These are phyloP conservation scores for Phytophthora syringae DNA, from an alignment of 352 stramenopile species.

Conservation along the genomic window DNA sequence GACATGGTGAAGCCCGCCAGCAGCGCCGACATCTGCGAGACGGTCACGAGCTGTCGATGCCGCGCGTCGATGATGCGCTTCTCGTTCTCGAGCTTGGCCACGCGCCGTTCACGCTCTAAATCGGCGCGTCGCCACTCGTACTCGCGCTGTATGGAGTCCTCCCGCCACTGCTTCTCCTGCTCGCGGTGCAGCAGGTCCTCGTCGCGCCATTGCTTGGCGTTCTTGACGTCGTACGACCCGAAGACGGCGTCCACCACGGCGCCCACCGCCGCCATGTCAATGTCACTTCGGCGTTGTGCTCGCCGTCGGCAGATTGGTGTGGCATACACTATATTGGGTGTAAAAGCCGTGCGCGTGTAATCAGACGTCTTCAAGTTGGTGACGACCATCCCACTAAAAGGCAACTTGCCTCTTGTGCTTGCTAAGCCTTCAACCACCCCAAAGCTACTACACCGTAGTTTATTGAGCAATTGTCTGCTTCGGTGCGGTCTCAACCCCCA, in stretches of 20 bases:
- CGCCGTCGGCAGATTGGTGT: too few species aligned
- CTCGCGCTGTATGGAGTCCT: constrained; percentile 74
- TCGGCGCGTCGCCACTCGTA: constrained; percentile 75
- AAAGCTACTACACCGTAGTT: too few species aligned
- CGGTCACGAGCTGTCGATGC: constrained; percentile 65
- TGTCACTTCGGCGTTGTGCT: too few species aligned
- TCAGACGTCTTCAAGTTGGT: constrained; percentile 41
- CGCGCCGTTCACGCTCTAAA: constrained; percentile 67
- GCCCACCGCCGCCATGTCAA: constrained; percentile 65
- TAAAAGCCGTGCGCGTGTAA: too few species aligned
- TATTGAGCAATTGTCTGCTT: too few species aligned
- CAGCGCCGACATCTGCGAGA: constrained; percentile 74
- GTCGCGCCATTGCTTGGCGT: constrained; percentile 82
- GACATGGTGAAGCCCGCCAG: constrained; percentile 77
- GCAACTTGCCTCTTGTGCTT: constrained; percentile 18
- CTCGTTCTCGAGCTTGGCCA: constrained; percentile 85
- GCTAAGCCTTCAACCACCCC: too few species aligned
- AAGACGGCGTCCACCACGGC: constrained; percentile 80
- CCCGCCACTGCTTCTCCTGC: constrained; percentile 82
- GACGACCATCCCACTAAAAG: constrained; percentile 24
- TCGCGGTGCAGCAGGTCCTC: constrained; percentile 75
- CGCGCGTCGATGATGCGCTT: constrained; percentile 81
- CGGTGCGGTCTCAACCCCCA: background rate
- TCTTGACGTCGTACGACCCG: constrained; percentile 85
- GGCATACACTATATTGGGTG: too few species aligned